Conservation (phyloP, 371 early-diverging fungal genomes). For the Apophysomyces sp. region DNA sequence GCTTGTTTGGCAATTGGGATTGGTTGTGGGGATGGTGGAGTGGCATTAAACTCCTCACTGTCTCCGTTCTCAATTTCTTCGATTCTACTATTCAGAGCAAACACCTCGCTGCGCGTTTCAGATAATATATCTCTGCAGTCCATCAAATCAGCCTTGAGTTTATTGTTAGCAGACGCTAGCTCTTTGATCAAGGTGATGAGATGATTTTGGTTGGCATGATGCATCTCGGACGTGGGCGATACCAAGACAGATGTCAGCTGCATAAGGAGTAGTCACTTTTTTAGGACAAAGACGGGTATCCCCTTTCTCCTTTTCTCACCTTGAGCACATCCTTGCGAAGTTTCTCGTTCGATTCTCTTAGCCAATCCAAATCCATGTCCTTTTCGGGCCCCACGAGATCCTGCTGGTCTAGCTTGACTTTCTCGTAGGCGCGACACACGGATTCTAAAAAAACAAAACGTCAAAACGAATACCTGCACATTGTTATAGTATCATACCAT, state of each 20-base stretch:
- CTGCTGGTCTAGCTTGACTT: not conserved
- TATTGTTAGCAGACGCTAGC: conserved; percentile 41
- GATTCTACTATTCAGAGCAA: conserved; percentile 18
- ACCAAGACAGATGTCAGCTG: conserved; percentile 20
- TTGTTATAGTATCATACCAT: conserved; percentile 15
- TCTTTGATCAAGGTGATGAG: conserved; percentile 42
- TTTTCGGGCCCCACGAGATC: conserved; percentile 2
- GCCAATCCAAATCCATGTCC: conserved; percentile 25
- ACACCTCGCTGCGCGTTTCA: conserved; percentile 32
- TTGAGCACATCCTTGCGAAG: conserved; percentile 41
- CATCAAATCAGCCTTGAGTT: conserved; percentile 38
- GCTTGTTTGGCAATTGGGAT: conserved; percentile 2
- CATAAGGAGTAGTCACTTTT: not conserved
- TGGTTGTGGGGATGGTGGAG: conserved; percentile 1
- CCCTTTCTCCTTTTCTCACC: conserved; percentile 14
- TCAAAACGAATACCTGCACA: not conserved
- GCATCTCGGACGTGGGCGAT: not conserved
- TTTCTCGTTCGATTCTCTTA: conserved; percentile 43
- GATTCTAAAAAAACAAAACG: conserved; percentile 11
- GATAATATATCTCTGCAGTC: conserved; percentile 37
- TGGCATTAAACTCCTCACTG: not conserved
- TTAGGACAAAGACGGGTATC: not conserved
- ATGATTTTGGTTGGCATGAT: conserved; percentile 7
- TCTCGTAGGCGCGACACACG: conserved; percentile 13
- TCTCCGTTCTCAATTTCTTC: conserved; percentile 14